Base-by-base conservation (phyloP, 2,329 filamentous ascomycete genomes). In the Phialophora tarda region DNA sequence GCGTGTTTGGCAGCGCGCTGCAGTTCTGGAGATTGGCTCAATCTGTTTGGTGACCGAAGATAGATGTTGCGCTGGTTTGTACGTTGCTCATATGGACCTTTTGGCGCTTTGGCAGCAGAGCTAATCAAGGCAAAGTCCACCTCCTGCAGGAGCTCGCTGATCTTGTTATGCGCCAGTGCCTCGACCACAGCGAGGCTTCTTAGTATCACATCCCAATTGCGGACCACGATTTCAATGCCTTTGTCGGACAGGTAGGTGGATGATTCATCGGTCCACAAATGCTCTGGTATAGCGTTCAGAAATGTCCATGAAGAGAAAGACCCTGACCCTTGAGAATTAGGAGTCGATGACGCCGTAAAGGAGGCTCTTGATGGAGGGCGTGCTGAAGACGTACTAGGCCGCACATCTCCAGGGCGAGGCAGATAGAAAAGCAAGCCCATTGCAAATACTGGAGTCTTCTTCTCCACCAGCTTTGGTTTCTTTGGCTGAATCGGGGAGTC, bases 161-260 rank as follows among this genome's bases (percentile, higher is more conserved):
- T 84, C 65, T 84, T 82, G 59, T 81, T 81, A 57, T 82, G 80
- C 3, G 84, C 83, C 14, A 84, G 74, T 62, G 80, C 79, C 71
- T 87, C 84, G 12, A 87, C 76, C 62, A 81, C 82, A 1, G 83
- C 83, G 26, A 87, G 75, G 1, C 84, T 84, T 24, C 85, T 80
- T 59, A 83, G 82, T 65, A 87, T 85, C 68, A 86, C 81, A 73
- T 87, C 84, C 85, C 84, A 87, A 67, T 86, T 84, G 64, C 86
- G 83, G 28, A 85, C 83, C 30, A 87, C 77, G 8, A 84, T 75
- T 70, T 86, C 84, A 12, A 86, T 82, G 11, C 84, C 80, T 63
- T 85, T 83, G 72, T 86, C 84, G 34, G 50, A 65, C 17, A 69
- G 47, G n/a, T 70, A 66, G 12, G 48, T 58, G 8, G 65, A 61